phyloP scores from a whole-genome alignment of 106 monocot genomes.

The Agapanthus africanus region DNA sequence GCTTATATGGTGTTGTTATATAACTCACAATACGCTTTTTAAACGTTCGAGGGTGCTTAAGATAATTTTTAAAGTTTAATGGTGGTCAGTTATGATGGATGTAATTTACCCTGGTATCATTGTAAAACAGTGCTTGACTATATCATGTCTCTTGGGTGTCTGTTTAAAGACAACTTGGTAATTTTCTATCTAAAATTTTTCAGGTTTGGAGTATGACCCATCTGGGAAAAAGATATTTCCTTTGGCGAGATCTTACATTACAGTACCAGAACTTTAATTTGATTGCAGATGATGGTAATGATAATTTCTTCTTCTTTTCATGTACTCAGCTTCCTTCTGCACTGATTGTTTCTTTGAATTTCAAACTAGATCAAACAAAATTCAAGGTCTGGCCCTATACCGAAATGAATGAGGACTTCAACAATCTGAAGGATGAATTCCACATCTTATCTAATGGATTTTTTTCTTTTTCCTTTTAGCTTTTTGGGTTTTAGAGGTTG shows the following conservation, averaged over 20 bases:
- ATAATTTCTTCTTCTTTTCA: background rate
- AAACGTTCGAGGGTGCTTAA: too few relatives aligned
- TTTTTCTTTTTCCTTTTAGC: too few relatives aligned
- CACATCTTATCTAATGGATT: too few relatives aligned
- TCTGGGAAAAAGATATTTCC: background rate
- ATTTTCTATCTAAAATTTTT: background rate
- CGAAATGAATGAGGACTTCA: background rate
- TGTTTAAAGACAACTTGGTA: background rate
- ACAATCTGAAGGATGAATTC: background rate
- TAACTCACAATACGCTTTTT: too few relatives aligned
- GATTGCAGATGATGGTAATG: background rate
- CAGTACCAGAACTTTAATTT: too few relatives aligned
- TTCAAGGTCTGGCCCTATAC: background rate
- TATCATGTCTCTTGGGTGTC: background rate
- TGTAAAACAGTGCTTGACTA: background rate
- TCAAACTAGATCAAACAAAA: background rate
- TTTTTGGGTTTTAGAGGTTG: too few relatives aligned
- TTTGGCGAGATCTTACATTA: background rate
- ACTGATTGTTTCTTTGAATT: background rate
- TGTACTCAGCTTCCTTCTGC: background rate
- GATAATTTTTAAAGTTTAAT: background rate
- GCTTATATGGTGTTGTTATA: too few relatives aligned
- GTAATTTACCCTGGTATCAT: background rate
- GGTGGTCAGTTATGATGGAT: background rate
- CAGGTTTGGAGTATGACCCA: background rate